Evolutionary conservation across 2,329 filamentous ascomycete species (phyloP).

Genomic region (Aspergillus texensis): DNA sequence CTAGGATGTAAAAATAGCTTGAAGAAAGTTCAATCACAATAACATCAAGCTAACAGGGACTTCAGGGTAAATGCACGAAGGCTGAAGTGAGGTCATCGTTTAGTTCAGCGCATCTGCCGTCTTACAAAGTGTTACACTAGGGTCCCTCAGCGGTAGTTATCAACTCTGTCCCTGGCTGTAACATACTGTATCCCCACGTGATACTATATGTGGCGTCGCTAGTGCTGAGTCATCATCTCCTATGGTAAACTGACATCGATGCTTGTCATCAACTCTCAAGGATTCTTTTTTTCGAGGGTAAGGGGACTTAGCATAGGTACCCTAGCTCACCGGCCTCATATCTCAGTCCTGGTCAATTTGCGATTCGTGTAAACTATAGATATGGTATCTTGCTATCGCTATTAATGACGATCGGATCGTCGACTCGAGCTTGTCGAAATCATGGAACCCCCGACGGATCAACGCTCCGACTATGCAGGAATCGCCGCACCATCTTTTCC

Average conservation of each 20-base stretch:
- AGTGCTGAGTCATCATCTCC: neutral
- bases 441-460: slow-evolving; percentile 33
- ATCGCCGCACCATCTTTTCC: slow-evolving; percentile 31
- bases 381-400: slow-evolving; percentile 30
- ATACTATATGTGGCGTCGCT: neutral
- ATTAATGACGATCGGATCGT: slow-evolving; percentile 23
- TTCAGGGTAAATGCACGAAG: neutral
- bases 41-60: neutral
- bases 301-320: neutral
- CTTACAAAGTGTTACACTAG: neutral
- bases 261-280: neutral
- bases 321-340: neutral
- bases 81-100: slow-evolving; percentile 3
- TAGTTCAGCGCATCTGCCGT: neutral
- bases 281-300: neutral
- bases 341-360: neutral
- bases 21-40: neutral
- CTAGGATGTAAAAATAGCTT: neutral
- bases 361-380: slow-evolving; percentile 11
- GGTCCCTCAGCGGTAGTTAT: neutral
- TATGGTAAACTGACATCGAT: neutral
- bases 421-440: slow-evolving; percentile 16
- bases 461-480: slow-evolving; percentile 24
- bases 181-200: neutral
- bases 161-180: neutral